A percentile compares a stretch with the other conserved stretches of the same genome.
Evolutionary conservation across 192 early-diverging fungal species (phyloP).

Genomic region (Umbelopsis ramanniana): DNA sequence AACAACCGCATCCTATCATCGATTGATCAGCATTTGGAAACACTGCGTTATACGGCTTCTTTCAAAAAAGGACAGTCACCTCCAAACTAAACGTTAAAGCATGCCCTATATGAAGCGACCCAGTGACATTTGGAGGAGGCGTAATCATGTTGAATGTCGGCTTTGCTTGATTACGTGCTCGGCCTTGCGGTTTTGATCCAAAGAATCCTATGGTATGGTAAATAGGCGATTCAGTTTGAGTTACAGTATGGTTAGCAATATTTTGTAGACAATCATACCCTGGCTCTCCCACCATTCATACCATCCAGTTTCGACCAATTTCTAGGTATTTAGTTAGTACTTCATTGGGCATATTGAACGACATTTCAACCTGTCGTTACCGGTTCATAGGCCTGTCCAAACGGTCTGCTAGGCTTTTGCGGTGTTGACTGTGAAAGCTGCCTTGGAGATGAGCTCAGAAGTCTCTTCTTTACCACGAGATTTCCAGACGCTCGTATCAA

Average conservation of each 20-base stretch:
- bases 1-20: conserved; percentile 58
- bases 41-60: background rate
- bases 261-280: conserved; percentile 44
- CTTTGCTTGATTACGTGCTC: conserved; percentile 10
- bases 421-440: background rate
- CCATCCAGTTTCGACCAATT: conserved; percentile 85
- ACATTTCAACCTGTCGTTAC: background rate
- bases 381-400: conserved; percentile 10
- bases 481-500: too few relatives aligned
- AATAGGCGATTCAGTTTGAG: conserved; percentile 33
- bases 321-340: background rate
- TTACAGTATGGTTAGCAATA: conserved; percentile 30
- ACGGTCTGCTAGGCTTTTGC: background rate
- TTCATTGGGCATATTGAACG: background rate
- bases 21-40: background rate
- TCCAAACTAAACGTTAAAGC: conserved; percentile 91
- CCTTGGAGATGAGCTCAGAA: background rate
- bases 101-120: conserved; percentile 93
- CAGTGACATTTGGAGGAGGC: conserved; percentile 97
- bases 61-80: conserved; percentile 33
- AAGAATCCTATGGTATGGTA: conserved; percentile 48
- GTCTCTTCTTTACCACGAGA: background rate
- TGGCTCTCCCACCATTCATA: conserved; percentile 95
- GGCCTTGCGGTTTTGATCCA: conserved; percentile 41
- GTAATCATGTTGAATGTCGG: conserved; percentile 83